Base-by-base conservation (phyloP, 2,329 filamentous ascomycete genomes). In the Exophiala spinifera region DNA sequence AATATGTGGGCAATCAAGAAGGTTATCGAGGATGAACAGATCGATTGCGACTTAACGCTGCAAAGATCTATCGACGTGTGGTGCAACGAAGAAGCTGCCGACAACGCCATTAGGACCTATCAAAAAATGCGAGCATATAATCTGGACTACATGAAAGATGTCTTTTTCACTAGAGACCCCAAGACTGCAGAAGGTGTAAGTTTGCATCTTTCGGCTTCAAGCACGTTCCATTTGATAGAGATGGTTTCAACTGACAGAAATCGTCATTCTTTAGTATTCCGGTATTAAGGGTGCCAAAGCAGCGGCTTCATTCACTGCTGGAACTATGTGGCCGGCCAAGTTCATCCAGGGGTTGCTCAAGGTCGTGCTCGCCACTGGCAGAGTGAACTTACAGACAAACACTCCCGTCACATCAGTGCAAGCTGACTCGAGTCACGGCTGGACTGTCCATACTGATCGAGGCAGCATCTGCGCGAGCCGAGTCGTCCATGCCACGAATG, bases 401-500 rank as follows among this genome's bases (percentile, higher is more conserved):
- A 82, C 79, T 1, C 71, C 75, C 1, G 79, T 37, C 14, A 47
- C 15, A 7, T 53, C 64, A 15, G 55, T 57, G 55, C 48, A 61
- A 11, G 61, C 63, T 40, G 13, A 49, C 1, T 56, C 21, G 11
- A 8, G 56, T 7, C 43, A 63, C 28, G 28, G 28, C 6, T 31
- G 28, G 28, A 31, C 10, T 31, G 28, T 31, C 10, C 28, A 31
- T 31, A 31, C 28, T 8, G 28, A 31, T 7, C 28, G 28, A 31
- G 28, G 28, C 28, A 31, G 6, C 28, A 78, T 94, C 49, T 67
- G 68, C 0, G 76, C 89, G 1, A 72, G 74, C 10, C 77, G 79
- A 25, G 81, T 95, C 17, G 77, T 95, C n/a, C 78, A 95, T 13
- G 86, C 89, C 4, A 91, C 87, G 0, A 96, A 95, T 66, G 91